Conservation (phyloP, 768 basidiomycete genomes). For the Termitomyces eurrhizus region DNA sequence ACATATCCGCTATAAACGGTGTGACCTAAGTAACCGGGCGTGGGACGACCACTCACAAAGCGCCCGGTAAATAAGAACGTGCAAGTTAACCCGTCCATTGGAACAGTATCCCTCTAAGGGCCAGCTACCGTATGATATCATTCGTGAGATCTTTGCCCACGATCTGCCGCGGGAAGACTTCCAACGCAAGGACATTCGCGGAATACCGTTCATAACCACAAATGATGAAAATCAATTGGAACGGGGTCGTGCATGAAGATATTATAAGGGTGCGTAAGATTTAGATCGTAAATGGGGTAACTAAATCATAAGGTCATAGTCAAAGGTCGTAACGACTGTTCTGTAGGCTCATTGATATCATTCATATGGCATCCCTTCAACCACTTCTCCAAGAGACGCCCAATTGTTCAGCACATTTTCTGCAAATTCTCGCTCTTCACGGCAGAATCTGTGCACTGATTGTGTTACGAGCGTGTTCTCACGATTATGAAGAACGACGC, state of each 20-base stretch:
- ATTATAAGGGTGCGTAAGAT: not conserved
- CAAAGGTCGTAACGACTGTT: not conserved
- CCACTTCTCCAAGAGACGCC: constrained; percentile 63
- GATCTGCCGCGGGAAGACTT: not conserved
- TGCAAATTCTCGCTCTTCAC: constrained; percentile 68
- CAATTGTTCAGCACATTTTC: constrained; percentile 67
- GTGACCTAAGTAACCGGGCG: no score
- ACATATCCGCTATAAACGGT: no score
- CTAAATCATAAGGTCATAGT: constrained; percentile 4
- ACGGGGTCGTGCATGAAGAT: no score
- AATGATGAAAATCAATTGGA: not conserved
- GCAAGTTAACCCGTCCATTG: no score
- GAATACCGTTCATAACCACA: not conserved
- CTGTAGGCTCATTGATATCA: constrained; percentile 23
- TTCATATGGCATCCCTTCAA: constrained; percentile 85
- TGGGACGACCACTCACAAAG: no score
- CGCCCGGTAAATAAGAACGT: no score
- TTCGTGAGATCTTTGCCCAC: no score
- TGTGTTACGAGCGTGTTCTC: constrained; percentile 81
- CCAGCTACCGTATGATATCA: no score
- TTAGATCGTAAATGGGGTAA: not conserved
- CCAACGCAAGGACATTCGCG: no score
- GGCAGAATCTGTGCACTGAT: constrained; percentile 67
- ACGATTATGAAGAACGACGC: constrained; percentile 85
- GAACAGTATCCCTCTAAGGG: no score